A percentile compares a stretch with the other conserved stretches of the same genome.
Evolutionary conservation across 2,329 filamentous ascomycete genomes (phyloP).

Genomic region (Canariomyces notabilis): DNA sequence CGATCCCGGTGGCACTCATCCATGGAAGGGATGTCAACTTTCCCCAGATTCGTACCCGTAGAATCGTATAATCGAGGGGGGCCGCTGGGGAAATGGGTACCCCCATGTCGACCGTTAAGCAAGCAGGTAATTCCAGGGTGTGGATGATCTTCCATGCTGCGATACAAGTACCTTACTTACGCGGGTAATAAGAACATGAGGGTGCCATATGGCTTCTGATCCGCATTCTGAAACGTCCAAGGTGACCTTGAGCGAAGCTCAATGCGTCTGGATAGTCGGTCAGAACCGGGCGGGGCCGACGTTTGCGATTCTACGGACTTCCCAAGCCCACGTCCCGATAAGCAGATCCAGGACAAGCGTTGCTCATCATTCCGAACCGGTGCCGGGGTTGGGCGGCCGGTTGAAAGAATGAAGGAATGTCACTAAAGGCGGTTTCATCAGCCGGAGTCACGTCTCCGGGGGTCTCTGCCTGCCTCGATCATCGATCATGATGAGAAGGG

Average conservation of each 20-base stretch:
- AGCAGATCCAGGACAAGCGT: background rate
- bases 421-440: conserved; percentile 16
- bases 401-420: background rate
- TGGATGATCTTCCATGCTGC: too few relatives aligned
- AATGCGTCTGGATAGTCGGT: too few relatives aligned
- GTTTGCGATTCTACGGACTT: too few relatives aligned
- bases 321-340: too few relatives aligned
- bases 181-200: background rate
- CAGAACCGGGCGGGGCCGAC: too few relatives aligned
- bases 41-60: background rate
- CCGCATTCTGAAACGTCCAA: conserved; percentile 18
- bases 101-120: too few relatives aligned
- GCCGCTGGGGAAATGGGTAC: too few relatives aligned
- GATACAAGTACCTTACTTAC: too few relatives aligned
- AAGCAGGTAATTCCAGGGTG: too few relatives aligned
- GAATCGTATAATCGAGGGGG: too few relatives aligned
- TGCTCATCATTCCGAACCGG: background rate
- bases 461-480: conserved; percentile 1
- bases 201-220: conserved; percentile 22
- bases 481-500: conserved; percentile 4
- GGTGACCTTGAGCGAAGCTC: conserved; percentile 4
- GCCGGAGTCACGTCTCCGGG: conserved; percentile 18
- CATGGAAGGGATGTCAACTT: background rate
- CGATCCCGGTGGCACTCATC: conserved; percentile 7
- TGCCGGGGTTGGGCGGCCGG: conserved; percentile 2